These are phyloP conservation scores for Malus hybrid DNA, from an alignment of 331 rosid genomes.

Conservation along the genomic window DNA sequence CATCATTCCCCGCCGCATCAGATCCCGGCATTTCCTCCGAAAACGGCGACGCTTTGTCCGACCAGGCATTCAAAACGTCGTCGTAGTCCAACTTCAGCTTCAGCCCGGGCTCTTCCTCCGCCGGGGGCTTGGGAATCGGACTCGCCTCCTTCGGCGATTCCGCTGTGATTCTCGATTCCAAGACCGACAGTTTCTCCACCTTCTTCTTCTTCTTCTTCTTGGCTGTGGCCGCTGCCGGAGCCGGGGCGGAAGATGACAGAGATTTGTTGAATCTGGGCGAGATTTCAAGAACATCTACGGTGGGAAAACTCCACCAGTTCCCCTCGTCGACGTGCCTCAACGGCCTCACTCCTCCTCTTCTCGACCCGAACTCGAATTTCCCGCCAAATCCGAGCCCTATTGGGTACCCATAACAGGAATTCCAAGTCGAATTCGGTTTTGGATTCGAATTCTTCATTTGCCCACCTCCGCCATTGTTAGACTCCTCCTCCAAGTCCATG, in stretches of 20 bases:
- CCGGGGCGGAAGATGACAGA: background rate
- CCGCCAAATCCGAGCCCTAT: constrained; percentile 46
- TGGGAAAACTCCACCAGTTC: constrained; percentile 77
- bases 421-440: background rate
- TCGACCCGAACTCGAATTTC: constrained; percentile 47
- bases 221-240: background rate
- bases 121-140: constrained; percentile 19
- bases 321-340: constrained; percentile 57
- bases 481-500: constrained; percentile 10
- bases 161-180: background rate
- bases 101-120: constrained; percentile 25
- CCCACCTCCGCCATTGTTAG: background rate
- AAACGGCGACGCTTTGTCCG: constrained; percentile 70
- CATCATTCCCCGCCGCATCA: constrained; percentile 46
- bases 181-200: background rate
- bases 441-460: background rate
- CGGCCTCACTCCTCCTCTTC: constrained; percentile 36
- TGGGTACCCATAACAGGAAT: constrained; percentile 28
- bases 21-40: constrained; percentile 45
- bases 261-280: constrained; percentile 50
- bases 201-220: constrained; percentile 9
- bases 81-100: constrained; percentile 75
- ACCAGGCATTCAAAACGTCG: constrained; percentile 68
- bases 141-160: constrained; percentile 29
- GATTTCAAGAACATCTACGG: constrained; percentile 68